Base-by-base conservation (phyloP, 2,329 filamentous ascomycete genomes). In the Exophiala bonariae region DNA sequence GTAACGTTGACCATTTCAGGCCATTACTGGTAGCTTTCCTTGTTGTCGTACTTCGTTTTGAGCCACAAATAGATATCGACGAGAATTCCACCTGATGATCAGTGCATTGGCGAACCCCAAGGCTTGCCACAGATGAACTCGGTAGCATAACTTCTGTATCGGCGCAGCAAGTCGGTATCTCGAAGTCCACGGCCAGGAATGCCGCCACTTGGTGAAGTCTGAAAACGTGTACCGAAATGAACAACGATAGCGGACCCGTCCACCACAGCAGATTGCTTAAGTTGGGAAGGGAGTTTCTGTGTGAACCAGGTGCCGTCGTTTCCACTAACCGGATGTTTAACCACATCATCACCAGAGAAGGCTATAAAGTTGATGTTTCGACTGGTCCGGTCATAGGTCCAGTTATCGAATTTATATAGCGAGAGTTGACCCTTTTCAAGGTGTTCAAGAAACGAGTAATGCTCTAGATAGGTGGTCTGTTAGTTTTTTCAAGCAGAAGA, bases 221-320 rank as follows among this genome's bases (percentile, higher is more conserved):
- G 68, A 8, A 66, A 66, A 9, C 62, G 65, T 40, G 76, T 76
- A 51, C 71, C 73, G 55, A 77, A 80, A 59, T 81, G 78, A 3
- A 71, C 71, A 3, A 72, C 77, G 6, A 81, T 60, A 3, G 75
- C 73, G 44, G 73, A 71, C 6, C 77, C 77, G 59, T 81, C 76
- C 13, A 80, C 74, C 13, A 77, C 66, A 30, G 76, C 42, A n/a
- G 67, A 65, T 47, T 67, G 61, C 16, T 67, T 66, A 4, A 71
- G 65, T 18, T 63, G 59, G 39, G 65, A 59, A 0, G 70, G 66
- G 44, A 61, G 43, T 41, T 70, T 66, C 22, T 60, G 63, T 35
- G 68, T 63, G 14, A 68, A 67, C 45, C 70, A 68, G 48, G 70
- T 68, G 30, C 75, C 66, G 57, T 77, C 75, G 43, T 75, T 72